phyloP scores from a whole-genome alignment of 176 grass and related monocot species.

The Eragrostis curvula region DNA sequence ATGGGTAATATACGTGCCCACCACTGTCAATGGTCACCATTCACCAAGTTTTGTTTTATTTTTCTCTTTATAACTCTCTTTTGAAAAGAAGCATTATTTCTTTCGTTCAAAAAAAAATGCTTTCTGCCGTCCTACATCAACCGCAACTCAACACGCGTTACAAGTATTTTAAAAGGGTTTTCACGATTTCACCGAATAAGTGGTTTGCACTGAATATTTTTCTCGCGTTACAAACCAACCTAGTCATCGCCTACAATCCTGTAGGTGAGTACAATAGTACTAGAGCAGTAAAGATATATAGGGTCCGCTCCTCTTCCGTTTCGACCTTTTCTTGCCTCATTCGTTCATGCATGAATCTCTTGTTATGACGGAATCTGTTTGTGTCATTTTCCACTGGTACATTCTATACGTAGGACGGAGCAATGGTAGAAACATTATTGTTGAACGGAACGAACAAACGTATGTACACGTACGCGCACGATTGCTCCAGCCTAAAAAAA shows the following conservation, averaged over 20 bases:
- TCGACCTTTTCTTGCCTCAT: not conserved
- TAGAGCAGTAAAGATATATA: not conserved
- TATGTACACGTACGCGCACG: slow-evolving; percentile 46
- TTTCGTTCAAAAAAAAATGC: too few relatives aligned
- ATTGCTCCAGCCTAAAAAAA: slow-evolving; percentile 32
- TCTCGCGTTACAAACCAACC: not conserved
- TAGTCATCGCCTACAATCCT: not conserved
- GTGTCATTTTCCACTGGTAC: slow-evolving; percentile 42
- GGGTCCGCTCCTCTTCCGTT: not conserved
- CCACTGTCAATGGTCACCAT: not conserved
- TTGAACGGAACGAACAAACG: too few relatives aligned
- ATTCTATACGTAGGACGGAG: slow-evolving; percentile 26
- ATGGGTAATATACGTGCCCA: not conserved
- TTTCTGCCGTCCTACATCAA: not conserved
- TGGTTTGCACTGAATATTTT: too few relatives aligned
- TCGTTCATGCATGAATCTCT: not conserved
- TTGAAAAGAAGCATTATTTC: not conserved
- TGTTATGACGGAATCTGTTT: not conserved
- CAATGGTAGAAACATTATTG: too few relatives aligned
- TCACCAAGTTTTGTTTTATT: not conserved
- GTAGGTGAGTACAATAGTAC: not conserved
- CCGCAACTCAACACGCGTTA: not conserved
- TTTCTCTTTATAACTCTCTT: not conserved
- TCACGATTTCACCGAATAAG: too few relatives aligned
- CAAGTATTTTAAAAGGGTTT: too few relatives aligned